These are phyloP conservation scores for Cornus kousa DNA, from an alignment of 148 eudicot genomes.

Conservation along the genomic window DNA sequence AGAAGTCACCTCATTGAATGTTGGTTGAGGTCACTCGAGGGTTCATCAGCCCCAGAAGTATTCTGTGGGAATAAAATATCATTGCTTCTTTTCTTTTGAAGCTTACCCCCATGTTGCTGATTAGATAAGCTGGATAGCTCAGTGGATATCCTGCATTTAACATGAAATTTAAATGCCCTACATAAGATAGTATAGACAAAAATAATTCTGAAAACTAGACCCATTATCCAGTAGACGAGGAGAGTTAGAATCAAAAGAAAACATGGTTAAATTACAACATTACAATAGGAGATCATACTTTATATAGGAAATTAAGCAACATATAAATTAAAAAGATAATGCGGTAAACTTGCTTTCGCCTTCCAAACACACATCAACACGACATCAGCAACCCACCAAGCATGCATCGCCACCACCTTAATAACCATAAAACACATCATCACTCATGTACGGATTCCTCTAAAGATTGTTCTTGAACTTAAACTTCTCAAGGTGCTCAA, in stretches of 20 bases:
- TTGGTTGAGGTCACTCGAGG: constrained; percentile 29
- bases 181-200: neutral
- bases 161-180: neutral
- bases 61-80: constrained; percentile 22
- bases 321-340: neutral
- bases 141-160: constrained; percentile 36
- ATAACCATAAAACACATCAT: no score
- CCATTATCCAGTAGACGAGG: no score
- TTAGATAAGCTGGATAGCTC: constrained; percentile 33
- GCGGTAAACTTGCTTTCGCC: neutral
- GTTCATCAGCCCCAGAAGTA: constrained; percentile 26
- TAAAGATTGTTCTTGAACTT: neutral
- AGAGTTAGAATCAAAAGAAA: neutral
- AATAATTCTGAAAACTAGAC: neutral
- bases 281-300: no score
- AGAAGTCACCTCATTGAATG: constrained; percentile 27
- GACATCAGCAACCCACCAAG: neutral
- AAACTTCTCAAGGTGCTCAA: neutral
- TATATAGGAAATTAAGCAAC: neutral
- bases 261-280: neutral
- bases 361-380: neutral
- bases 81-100: constrained; percentile 24
- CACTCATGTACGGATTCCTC: neutral
- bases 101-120: constrained; percentile 23
- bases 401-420: neutral